A percentile compares a stretch with the other conserved stretches of the same genome.
These are phyloP conservation scores for Naganishia albida DNA, from an alignment of 1,284 basidiomycete species.

Conservation along the genomic window DNA sequence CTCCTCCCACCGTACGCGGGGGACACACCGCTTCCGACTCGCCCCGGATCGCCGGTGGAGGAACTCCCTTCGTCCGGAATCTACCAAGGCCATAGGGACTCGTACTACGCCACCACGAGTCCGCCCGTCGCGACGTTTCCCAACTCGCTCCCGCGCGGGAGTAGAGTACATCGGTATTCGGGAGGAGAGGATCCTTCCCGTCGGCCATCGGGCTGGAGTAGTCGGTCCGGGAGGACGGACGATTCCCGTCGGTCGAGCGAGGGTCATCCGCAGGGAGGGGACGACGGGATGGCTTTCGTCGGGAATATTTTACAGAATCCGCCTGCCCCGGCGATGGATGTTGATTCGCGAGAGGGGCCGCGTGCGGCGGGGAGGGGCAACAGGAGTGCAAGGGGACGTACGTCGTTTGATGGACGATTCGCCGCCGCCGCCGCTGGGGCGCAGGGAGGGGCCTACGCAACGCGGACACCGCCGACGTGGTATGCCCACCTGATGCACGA, in stretches of 20 bases:
- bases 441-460: neutral
- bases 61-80: conserved; percentile 1
- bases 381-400: neutral
- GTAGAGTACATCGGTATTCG: neutral
- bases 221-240: conserved; percentile 8
- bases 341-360: too few species aligned
- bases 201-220: neutral
- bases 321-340: too few species aligned
- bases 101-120: neutral
- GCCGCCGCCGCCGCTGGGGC: too few species aligned
- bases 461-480: conserved; percentile 11
- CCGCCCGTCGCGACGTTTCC: conserved; percentile 48
- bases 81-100: conserved; percentile 4
- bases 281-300: conserved; percentile 18
- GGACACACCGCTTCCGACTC: conserved; percentile 30
- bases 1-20: conserved; percentile 46
- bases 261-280: conserved; percentile 5
- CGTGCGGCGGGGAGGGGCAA: too few species aligned
- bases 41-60: conserved; percentile 26
- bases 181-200: neutral
- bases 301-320: too few species aligned
- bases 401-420: neutral
- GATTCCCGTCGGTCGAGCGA: conserved; percentile 11
- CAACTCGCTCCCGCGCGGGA: conserved; percentile 46
- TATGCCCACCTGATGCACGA: conserved; percentile 16